phyloP scores from a whole-genome alignment of 345 rosid genomes.

The Eucalyptus victrix region DNA sequence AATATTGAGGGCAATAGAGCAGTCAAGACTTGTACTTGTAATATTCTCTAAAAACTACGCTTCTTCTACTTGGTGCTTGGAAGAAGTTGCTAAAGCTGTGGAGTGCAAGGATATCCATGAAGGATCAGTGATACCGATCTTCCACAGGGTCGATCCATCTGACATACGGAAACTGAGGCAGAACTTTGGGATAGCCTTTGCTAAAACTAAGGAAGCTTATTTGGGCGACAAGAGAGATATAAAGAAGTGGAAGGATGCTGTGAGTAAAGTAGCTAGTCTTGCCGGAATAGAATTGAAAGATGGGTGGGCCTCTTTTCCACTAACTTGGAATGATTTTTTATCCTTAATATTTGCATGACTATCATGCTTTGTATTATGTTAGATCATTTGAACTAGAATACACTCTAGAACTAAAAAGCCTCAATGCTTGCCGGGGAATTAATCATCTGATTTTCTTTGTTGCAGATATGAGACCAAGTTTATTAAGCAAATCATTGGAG shows the following conservation, averaged over 20 bases:
- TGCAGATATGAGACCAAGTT: too few relatives aligned
- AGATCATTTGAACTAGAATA: too few relatives aligned
- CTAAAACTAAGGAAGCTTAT: not conserved
- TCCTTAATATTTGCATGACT: too few relatives aligned
- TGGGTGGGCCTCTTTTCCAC: not conserved
- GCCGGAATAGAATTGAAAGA: not conserved
- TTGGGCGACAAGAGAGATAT: not conserved
- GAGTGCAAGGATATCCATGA: not conserved
- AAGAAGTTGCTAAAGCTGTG: not conserved
- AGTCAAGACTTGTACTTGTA: too few relatives aligned
- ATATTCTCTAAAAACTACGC: too few relatives aligned
- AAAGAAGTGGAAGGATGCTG: not conserved
- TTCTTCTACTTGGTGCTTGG: not conserved
- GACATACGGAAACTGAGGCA: not conserved
- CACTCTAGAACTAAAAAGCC: too few relatives aligned
- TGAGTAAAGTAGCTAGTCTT: not conserved
- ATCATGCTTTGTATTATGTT: too few relatives aligned
- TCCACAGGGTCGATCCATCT: not conserved
- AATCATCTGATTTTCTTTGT: too few relatives aligned
- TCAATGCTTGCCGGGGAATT: rapidly evolving
- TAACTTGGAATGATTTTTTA: not conserved
- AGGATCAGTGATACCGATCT: not conserved
- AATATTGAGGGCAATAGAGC: too few relatives aligned
- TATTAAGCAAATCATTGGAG: too few relatives aligned
- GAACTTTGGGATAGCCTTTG: not conserved